Conservation (phyloP, 345 rosid genomes). For the Viola odorata region DNA sequence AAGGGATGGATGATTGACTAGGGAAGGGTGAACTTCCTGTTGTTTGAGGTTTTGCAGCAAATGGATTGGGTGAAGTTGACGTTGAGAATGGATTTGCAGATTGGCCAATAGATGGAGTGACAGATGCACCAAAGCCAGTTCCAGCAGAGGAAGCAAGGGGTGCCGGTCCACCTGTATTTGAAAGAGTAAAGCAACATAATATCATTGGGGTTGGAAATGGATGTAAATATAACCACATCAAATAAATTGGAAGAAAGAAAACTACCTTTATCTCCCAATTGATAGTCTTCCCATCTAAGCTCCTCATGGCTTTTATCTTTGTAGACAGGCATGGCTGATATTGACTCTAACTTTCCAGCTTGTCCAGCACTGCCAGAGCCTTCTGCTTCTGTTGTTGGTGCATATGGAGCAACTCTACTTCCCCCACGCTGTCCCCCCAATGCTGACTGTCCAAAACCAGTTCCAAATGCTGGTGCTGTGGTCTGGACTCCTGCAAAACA, state of each 20-base stretch:
- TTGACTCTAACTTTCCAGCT: conserved; percentile 76
- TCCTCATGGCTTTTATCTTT: conserved; percentile 82
- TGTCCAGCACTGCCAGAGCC: conserved; percentile 26
- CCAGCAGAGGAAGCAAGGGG: conserved; percentile 56
- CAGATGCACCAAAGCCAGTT: conserved; percentile 47
- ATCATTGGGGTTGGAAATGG: too few relatives aligned
- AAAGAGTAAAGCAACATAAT: not conserved
- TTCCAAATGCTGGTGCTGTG: conserved; percentile 65
- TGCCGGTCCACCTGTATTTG: conserved; percentile 64
- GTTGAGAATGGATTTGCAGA: conserved; percentile 50
- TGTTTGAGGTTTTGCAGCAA: conserved; percentile 40
- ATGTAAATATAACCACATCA: too few relatives aligned
- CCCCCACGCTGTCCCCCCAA: conserved; percentile 78
- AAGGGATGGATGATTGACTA: conserved; percentile 39
- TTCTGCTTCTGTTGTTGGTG: conserved; percentile 63
- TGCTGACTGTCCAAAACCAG: conserved; percentile 59
- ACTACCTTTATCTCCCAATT: conserved; percentile 91
- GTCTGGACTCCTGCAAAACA: conserved; percentile 50
- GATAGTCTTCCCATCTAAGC: conserved; percentile 95
- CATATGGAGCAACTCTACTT: conserved; percentile 65
- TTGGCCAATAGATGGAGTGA: conserved; percentile 44
- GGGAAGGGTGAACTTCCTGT: conserved; percentile 34
- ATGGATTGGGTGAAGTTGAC: conserved; percentile 40
- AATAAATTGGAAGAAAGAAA: not conserved
- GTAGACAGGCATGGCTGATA: conserved; percentile 78